Percentiles rank a stretch among this genome's conserved stretches.
Evolutionary conservation across 495 filamentous ascomycete genomes (phyloP).

Genomic region (Sordaria brevicollis): DNA sequence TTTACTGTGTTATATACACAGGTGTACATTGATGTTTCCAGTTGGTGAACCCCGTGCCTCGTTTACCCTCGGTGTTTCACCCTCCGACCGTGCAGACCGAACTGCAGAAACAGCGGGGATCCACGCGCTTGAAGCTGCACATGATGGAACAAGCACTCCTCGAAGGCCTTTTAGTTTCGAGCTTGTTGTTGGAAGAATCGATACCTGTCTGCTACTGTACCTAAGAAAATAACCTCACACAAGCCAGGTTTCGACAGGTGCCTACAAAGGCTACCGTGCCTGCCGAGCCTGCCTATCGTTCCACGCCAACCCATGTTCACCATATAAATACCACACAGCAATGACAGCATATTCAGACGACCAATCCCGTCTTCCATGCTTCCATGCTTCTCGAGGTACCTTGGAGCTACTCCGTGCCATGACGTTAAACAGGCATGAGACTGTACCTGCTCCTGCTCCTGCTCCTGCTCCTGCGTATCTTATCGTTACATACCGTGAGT

Average conservation of each 20-base stretch:
- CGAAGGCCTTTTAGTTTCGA: background rate
- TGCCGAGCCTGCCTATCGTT: background rate
- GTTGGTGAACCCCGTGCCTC: background rate
- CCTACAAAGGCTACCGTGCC: background rate
- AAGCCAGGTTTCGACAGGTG: background rate
- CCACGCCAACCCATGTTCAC: background rate
- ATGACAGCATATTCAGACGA: background rate
- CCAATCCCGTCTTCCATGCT: background rate
- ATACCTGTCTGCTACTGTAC: background rate
- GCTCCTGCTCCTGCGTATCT: background rate
- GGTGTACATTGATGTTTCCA: background rate
- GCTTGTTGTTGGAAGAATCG: background rate
- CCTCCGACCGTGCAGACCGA: background rate
- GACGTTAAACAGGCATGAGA: background rate
- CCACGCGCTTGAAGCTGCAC: background rate
- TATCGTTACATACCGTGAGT: background rate
- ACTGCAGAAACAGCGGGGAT: background rate
- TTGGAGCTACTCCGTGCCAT: background rate
- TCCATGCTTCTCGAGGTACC: background rate
- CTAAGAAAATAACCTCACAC: background rate
- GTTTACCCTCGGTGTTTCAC: background rate
- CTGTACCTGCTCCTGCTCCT: no score
- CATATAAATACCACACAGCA: no score
- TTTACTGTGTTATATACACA: no score
- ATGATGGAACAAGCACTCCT: background rate